Base-by-base conservation (phyloP, 257 asterid species). In the Ilex asprella region DNA sequence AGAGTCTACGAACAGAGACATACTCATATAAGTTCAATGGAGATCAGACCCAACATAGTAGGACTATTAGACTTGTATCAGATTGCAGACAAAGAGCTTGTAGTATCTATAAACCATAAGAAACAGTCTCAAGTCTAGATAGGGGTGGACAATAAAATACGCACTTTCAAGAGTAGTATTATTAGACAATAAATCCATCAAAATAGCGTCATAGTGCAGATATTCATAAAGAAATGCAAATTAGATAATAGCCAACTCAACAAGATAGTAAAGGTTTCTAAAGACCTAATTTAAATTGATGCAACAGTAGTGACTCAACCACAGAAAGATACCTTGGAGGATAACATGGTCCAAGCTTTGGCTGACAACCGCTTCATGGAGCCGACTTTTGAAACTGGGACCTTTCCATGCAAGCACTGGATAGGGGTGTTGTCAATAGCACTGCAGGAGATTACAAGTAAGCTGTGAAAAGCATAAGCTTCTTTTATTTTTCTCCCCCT, bases 361-460 rank as follows among this genome's bases (percentile, higher is more conserved):
- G 78, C 78, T 31, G 99, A 89, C 78, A 92, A 62, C 59, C 99
- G 86, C 75, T 92, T 92, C 90, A 86, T 85, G 74, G 63, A 52
- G 77, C 76, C 84, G 61, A 71, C 79, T 74, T 65, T 85, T 70
- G 94, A 77, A 76, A 82, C 82, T 53, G 97, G 95, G 68, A 89
- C 94, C 75, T 87, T 92, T 55, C 85, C 95, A 65, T 92, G 99
- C 72, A 55, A 64, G 81, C 97, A 92, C 67, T 79, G 95, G 72
- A 92, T 77, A 53, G 95, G 64, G 44, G 81, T 74, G 79, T 92
- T 92, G 82, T 89, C 96, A 67, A 92, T 86, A 79, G 67, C 60
- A 76, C 99, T 92, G 94, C 79, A 85, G 67, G 63, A 62, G 16
- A 51, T 60, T 35, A 73, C 1, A 49, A 49, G 16, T 49, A 21